Conservation (phyloP, 1,284 basidiomycete genomes). For the Phlebopus sp. region DNA sequence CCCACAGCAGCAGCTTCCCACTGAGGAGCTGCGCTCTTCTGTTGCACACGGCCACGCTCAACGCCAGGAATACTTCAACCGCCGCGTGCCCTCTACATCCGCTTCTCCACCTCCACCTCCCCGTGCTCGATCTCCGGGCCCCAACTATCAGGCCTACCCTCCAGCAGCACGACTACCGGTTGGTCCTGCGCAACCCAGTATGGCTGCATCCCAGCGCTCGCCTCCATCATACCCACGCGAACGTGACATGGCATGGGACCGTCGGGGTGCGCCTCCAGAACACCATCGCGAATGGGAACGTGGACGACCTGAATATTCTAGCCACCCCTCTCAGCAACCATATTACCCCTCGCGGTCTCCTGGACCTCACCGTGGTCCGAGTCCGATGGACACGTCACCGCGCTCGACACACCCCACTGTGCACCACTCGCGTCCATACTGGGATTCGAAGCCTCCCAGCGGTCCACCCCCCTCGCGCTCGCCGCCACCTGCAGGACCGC, state of each 20-base stretch:
- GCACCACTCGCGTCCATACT: constrained; percentile 23
- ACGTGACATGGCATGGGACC: constrained; percentile 55
- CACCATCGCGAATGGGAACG: constrained; percentile 53
- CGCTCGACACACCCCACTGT: constrained; percentile 41
- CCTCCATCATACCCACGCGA: constrained; percentile 50
- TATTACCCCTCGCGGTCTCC: constrained; percentile 32
- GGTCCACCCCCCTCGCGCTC: constrained; percentile 26
- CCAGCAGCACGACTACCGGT: constrained; percentile 45
- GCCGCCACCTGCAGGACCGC: constrained; percentile 18
- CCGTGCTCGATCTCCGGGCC: constrained; percentile 47
- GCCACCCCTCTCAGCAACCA: constrained; percentile 32
- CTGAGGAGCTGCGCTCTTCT: constrained; percentile 48
- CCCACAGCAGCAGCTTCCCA: constrained; percentile 48
- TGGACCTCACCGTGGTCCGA: constrained; percentile 30
- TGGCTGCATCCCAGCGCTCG: constrained; percentile 47
- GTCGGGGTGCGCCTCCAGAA: constrained; percentile 37
- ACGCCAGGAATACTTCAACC: constrained; percentile 54
- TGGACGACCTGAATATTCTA: constrained; percentile 48
- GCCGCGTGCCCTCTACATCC: constrained; percentile 51
- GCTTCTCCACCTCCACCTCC: constrained; percentile 48
- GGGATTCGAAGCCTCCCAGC: constrained; percentile 32
- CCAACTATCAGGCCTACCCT: constrained; percentile 44
- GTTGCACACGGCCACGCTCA: constrained; percentile 35
- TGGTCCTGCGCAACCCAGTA: constrained; percentile 49
- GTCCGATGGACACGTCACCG: constrained; percentile 53